phyloP scores from a whole-genome alignment of 371 early-diverging fungal species.

The Choanephora cucurbitarum region DNA sequence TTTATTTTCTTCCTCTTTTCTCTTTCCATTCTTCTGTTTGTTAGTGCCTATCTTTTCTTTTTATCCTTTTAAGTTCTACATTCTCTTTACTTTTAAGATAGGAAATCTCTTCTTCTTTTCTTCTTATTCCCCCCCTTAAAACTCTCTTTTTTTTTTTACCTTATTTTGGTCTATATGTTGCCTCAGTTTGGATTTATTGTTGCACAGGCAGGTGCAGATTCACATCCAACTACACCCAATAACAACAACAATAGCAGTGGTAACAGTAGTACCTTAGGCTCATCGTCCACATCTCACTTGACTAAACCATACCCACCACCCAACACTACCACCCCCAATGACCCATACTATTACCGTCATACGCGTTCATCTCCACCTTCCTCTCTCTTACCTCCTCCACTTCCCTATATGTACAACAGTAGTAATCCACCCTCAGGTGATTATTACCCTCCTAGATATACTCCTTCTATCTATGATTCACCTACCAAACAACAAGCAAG shows the following conservation, averaged over 20 bases:
- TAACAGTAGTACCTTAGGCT: conserved; percentile 3
- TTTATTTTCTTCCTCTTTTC: too few species aligned
- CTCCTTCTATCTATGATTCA: conserved; percentile 12
- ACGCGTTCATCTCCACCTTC: conserved; percentile 17
- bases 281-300: conserved; percentile 13
- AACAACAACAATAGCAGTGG: conserved; percentile 7
- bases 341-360: conserved; percentile 16
- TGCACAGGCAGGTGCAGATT: conserved; percentile 51
- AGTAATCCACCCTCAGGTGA: not conserved
- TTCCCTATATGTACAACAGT: conserved; percentile 17
- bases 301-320: conserved; percentile 18
- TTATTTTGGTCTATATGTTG: conserved; percentile 54
- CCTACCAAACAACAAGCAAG: conserved; percentile 7
- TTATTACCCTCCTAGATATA: conserved; percentile 7
- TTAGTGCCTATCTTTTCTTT: too few species aligned
- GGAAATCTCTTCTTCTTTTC: conserved; percentile 10
- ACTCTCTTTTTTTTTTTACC: not conserved
- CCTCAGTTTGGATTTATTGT: conserved; percentile 54
- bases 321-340: conserved; percentile 8
- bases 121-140: not conserved
- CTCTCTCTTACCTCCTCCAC: conserved; percentile 17
- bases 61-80: too few species aligned
- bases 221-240: conserved; percentile 16
- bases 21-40: too few species aligned
- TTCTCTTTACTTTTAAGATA: too few species aligned